Evolutionary conservation across 1,139 yeast species (phyloP).

Genomic region (Yarrowia galli): DNA sequence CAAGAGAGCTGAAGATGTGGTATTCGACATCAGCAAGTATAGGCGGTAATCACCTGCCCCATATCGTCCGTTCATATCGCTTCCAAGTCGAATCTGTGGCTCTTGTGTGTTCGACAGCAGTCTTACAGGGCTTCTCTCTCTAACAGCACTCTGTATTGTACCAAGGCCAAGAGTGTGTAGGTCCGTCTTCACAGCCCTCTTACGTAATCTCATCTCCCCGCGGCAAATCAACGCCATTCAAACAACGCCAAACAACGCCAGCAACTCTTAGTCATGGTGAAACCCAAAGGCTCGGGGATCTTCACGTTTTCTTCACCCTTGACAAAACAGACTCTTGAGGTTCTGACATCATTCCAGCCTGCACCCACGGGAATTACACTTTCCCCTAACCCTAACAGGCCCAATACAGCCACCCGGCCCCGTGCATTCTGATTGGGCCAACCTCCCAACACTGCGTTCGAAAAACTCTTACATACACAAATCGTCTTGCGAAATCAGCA

Average conservation of each 20-base stretch:
- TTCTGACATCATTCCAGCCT: conserved; percentile 4
- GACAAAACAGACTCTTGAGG: not conserved
- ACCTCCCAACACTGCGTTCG: conserved; percentile 35
- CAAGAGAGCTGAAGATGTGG: no score
- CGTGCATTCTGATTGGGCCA: conserved; percentile 36
- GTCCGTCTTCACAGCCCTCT: no score
- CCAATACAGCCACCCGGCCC: conserved; percentile 8
- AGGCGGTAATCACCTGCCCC: no score
- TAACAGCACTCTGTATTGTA: no score
- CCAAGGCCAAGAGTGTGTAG: not conserved
- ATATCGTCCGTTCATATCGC: no score
- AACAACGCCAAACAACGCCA: not conserved
- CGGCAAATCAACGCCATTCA: no score
- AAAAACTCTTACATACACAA: conserved; percentile 35
- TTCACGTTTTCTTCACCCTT: no score
- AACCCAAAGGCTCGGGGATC: not conserved
- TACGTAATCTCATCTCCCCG: not conserved
- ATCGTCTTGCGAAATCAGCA: conserved; percentile 37
- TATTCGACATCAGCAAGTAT: no score
- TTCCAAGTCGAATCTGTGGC: no score
- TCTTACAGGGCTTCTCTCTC: no score
- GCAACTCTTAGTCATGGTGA: conserved; percentile 4
- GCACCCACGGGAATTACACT: not conserved
- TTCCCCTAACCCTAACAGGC: conserved; percentile 17
- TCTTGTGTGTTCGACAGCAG: no score